Evolutionary conservation across 2,329 filamentous ascomycete species (phyloP).

Genomic region (Colletotrichum musicola): DNA sequence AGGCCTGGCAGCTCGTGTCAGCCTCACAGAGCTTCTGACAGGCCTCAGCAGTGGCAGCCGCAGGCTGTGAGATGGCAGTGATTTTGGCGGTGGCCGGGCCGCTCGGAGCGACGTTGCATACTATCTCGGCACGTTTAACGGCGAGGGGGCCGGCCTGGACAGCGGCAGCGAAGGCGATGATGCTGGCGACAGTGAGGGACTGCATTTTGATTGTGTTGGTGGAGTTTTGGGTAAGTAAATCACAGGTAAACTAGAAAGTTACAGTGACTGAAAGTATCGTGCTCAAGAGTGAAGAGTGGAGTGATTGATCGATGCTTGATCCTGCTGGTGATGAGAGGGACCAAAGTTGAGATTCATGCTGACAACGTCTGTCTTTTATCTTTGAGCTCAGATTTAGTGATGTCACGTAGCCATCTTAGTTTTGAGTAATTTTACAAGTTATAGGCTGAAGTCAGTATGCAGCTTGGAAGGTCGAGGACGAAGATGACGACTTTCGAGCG

Average conservation of each 20-base stretch:
- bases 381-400: background rate
- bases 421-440: background rate
- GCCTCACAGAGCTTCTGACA: slow-evolving; percentile 32
- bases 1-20: slow-evolving; percentile 9
- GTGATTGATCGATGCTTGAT: slow-evolving; percentile 15
- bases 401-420: no score
- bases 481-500: background rate
- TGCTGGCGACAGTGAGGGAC: slow-evolving; percentile 16
- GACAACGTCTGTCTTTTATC: slow-evolving; percentile 1
- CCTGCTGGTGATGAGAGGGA: slow-evolving; percentile 8
- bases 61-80: slow-evolving; percentile 19
- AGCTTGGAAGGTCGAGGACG: background rate
- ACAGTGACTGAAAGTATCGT: background rate
- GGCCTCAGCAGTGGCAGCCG: slow-evolving; percentile 19
- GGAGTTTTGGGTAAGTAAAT: background rate
- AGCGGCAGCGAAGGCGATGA: slow-evolving; percentile 24
- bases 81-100: slow-evolving; percentile 10
- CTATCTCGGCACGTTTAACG: slow-evolving; percentile 4
- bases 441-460: no score
- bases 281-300: slow-evolving; percentile 4
- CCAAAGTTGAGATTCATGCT: background rate
- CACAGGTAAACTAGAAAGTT: background rate
- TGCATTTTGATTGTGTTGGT: slow-evolving; percentile 12
- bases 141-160: slow-evolving; percentile 22
- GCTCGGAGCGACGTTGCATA: slow-evolving; percentile 17